phyloP scores from a whole-genome alignment of 331 rosid genomes.

The Malus hybrid region DNA sequence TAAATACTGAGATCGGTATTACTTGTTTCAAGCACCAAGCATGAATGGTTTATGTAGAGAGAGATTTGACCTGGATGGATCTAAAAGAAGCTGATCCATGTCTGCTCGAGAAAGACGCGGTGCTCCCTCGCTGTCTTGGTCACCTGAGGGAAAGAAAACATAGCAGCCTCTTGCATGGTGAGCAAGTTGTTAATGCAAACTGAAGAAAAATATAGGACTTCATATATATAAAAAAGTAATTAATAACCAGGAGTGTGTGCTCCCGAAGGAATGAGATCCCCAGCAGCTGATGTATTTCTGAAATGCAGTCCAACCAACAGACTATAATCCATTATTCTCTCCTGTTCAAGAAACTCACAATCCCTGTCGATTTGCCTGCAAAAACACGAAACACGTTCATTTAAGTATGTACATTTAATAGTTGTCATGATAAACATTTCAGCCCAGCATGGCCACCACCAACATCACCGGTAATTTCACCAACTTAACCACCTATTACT shows the following conservation, averaged over 20 bases:
- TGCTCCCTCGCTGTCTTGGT: conserved; percentile 41
- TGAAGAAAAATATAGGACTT: background rate
- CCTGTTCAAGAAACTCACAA: conserved; percentile 76
- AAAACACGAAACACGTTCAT: background rate
- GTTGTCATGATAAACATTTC: background rate
- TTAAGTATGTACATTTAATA: background rate
- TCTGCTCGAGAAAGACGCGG: conserved; percentile 40
- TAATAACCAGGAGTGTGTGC: conserved; percentile 38
- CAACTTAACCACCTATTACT: background rate
- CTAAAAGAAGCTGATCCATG: conserved; percentile 51
- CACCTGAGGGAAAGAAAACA: conserved; percentile 26
- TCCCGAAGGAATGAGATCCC: conserved; percentile 49
- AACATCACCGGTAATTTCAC: background rate
- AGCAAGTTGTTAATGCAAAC: background rate
- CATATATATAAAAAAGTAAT: background rate
- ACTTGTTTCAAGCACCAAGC: background rate
- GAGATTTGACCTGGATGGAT: conserved; percentile 53
- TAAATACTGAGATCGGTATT: background rate
- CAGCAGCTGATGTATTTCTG: conserved; percentile 52
- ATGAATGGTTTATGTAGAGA: background rate
- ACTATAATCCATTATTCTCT: conserved; percentile 88
- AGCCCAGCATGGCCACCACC: background rate
- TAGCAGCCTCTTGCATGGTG: background rate
- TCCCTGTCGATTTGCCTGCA: conserved; percentile 73
- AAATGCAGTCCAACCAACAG: conserved; percentile 72